Conservation (phyloP, 208 protist genomes). For the Borovskyia barvae region DNA sequence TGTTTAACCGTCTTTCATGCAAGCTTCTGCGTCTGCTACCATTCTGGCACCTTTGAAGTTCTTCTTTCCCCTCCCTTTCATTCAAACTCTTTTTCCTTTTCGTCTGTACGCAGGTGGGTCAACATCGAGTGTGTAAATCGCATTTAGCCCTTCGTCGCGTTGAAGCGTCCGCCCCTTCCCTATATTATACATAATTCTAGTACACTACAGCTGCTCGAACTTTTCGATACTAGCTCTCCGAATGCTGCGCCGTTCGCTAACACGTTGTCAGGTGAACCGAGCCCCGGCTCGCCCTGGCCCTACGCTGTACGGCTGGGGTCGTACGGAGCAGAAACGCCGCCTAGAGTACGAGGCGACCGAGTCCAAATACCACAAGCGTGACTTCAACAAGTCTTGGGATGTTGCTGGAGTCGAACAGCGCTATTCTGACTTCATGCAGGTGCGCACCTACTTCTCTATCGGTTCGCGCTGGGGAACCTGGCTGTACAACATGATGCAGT, state of each 20-base stretch:
- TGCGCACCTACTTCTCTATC: constrained; percentile 88
- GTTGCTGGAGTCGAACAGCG: constrained; percentile 86
- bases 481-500: constrained; percentile 88
- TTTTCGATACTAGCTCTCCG: too few species aligned
- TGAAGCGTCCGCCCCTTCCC: too few species aligned
- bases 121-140: background rate
- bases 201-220: too few species aligned
- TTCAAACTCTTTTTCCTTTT: constrained; percentile 13
- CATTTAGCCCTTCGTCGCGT: background rate
- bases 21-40: too few species aligned
- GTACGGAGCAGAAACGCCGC: constrained; percentile 88
- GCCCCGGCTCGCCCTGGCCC: constrained; percentile 81
- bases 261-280: constrained; percentile 72
- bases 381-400: constrained; percentile 92
- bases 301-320: constrained; percentile 88
- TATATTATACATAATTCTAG: too few species aligned
- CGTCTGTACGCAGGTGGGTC: background rate
- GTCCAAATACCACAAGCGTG: constrained; percentile 89
- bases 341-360: constrained; percentile 90
- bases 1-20: too few species aligned
- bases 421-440: constrained; percentile 89
- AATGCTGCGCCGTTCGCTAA: constrained; percentile 79
- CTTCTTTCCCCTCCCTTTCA: background rate
- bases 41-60: background rate
- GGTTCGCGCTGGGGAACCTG: constrained; percentile 87